Base-by-base conservation (phyloP, 805 yeast species). In the Candida coquimbonensis region DNA sequence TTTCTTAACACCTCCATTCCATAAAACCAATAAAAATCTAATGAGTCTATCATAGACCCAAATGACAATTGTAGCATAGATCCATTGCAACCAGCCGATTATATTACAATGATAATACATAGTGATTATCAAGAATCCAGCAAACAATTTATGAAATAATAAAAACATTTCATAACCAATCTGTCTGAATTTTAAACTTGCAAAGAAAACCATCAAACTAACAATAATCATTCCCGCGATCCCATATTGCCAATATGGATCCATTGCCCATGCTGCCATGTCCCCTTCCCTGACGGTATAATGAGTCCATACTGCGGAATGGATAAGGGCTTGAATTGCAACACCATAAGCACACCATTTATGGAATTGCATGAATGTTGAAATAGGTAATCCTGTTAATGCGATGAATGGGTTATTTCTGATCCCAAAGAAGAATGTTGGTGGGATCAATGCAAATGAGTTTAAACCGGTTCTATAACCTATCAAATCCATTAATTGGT, bases 1-100 rank as follows among this genome's bases (percentile, higher is more conserved):
- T 13, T 66, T 59, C 24, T 79, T 75, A 24, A 73, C 59, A 26
- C 75, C 77, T 7, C 96, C 96, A 50, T 83, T 81, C 31, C 66
- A 56, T 13, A 73, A 44, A 2, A 87, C 61, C 45, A 87, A 72
- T 1, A 72, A 64, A 11, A 81, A 48, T 51, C 96, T 72, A 13
- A 75, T 55, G 0, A 78, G 49, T 45, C 90, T 68, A 57, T 88
- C 95, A 52, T 78, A 70, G 2, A 68, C 72, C 96, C 96, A 88
- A 9, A 87, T 68, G 0, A 78, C 81, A 48, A 78, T 71, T 9
- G 81, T 57, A 5, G 78, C 74, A 46, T 75, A 78, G 19, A 73
- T 54, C 65, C 72, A 77, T 46, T 69, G 74, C 53, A 72, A 69
- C 73, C 77, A 77, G 1, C 74, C 75, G 43, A 70, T 46, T n/a